Percentiles rank a stretch among this genome's conserved stretches.
Conservation (phyloP, 306 rosid genomes). For the Vigna reflexopilosa region DNA sequence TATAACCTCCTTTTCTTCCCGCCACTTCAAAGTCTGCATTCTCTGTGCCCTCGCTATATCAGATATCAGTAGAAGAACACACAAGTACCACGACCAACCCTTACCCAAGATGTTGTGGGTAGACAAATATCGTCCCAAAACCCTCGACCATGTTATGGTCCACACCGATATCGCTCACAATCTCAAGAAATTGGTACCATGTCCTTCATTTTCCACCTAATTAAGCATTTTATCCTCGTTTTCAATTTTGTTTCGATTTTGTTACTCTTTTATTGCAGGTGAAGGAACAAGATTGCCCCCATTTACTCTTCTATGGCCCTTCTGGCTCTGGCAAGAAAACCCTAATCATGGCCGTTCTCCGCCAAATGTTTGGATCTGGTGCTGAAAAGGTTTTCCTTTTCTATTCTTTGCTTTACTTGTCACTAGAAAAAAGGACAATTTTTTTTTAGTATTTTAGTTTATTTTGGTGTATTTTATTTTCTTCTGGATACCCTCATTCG, state of each 20-base stretch:
- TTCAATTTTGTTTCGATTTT: neutral
- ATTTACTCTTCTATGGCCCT: constrained; percentile 94
- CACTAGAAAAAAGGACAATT: neutral
- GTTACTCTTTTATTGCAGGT: constrained; percentile 51
- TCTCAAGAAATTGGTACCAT: constrained; percentile 81
- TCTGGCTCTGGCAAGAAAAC: constrained; percentile 99
- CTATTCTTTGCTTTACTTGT: neutral
- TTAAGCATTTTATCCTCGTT: constrained; percentile 12
- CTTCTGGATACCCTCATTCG: neutral
- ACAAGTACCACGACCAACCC: neutral
- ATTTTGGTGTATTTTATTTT: constrained; percentile 7
- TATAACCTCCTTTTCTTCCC: neutral
- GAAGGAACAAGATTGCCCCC: constrained; percentile 92
- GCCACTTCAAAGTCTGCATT: neutral
- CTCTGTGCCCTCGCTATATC: neutral
- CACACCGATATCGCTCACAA: constrained; percentile 77
- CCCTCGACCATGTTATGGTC: constrained; percentile 77
- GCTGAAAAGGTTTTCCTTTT: constrained; percentile 75
- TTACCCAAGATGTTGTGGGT: constrained; percentile 89
- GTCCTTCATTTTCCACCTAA: neutral
- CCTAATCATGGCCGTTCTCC: constrained; percentile 88
- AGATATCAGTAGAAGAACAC: neutral
- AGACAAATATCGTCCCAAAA: constrained; percentile 92
- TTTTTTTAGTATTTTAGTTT: too few species aligned
- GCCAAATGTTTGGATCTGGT: constrained; percentile 89